These are phyloP conservation scores for Nasturtium officinale DNA, from an alignment of 345 rosid genomes.

Conservation along the genomic window DNA sequence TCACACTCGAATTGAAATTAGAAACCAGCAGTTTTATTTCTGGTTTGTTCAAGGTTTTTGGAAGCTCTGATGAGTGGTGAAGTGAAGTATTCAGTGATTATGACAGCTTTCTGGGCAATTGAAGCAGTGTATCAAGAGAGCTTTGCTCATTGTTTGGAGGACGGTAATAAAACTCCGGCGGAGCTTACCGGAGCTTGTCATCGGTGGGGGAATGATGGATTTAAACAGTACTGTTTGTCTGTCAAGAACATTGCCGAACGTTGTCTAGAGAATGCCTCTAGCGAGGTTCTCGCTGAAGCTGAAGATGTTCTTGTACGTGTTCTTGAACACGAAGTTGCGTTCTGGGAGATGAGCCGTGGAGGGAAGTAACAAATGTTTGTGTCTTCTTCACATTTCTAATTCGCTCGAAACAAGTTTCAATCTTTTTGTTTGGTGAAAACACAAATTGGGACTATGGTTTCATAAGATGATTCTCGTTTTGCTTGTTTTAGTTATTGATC, in stretches of 20 bases:
- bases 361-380: slow-evolving; percentile 28
- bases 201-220: slow-evolving; percentile 82
- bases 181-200: slow-evolving; percentile 72
- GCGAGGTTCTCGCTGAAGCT: slow-evolving; percentile 50
- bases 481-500: neutral
- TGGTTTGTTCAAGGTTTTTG: slow-evolving; percentile 52
- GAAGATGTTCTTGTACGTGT: slow-evolving; percentile 56
- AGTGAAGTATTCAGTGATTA: slow-evolving; percentile 47
- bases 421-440: slow-evolving; percentile 10
- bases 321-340: slow-evolving; percentile 70
- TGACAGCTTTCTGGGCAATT: slow-evolving; percentile 76
- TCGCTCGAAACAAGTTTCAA: slow-evolving; percentile 1
- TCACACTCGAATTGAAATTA: neutral
- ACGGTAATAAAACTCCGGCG: slow-evolving; percentile 55
- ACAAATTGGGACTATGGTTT: neutral
- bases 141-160: slow-evolving; percentile 72
- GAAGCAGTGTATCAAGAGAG: slow-evolving; percentile 84
- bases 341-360: slow-evolving; percentile 76
- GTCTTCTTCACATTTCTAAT: neutral
- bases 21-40: neutral
- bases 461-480: neutral
- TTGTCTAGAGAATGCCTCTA: slow-evolving; percentile 55
- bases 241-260: slow-evolving; percentile 59
- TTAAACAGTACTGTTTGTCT: slow-evolving; percentile 57
- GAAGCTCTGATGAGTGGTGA: slow-evolving; percentile 62